Evolutionary conservation across 2,329 filamentous ascomycete genomes (phyloP).

Genomic region (Curvularia hawaiiensis): DNA sequence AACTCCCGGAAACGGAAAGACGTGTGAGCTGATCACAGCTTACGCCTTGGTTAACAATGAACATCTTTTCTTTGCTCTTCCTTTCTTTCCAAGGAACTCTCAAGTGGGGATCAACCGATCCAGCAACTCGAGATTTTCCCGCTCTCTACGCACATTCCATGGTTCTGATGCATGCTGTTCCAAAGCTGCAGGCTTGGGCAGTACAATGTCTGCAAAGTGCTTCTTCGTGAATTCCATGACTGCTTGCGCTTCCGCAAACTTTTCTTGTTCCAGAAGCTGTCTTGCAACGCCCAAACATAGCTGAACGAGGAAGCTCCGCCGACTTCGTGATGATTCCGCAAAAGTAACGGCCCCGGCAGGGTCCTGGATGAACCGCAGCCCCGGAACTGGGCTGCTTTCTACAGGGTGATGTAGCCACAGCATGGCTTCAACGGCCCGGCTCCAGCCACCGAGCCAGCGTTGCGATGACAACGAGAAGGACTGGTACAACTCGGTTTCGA

Average conservation of each 20-base stretch:
- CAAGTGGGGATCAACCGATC: slow-evolving; percentile 31
- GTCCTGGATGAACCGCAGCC: slow-evolving; percentile 33
- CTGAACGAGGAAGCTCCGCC: slow-evolving; percentile 34
- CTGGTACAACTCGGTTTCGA: slow-evolving; percentile 29
- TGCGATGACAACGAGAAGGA: slow-evolving; percentile 28
- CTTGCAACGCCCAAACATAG: slow-evolving; percentile 40
- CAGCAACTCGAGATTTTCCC: slow-evolving; percentile 33
- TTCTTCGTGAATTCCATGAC: slow-evolving; percentile 39
- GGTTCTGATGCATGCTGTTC: slow-evolving; percentile 2
- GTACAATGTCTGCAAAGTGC: slow-evolving; percentile 40
- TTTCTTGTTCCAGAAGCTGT: slow-evolving; percentile 36
- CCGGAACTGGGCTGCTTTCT: slow-evolving; percentile 22
- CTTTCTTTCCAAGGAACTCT: slow-evolving; percentile 1
- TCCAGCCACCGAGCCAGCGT: slow-evolving; percentile 32
- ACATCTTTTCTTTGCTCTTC: background rate
- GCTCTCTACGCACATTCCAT: slow-evolving; percentile 18
- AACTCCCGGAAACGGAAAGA: background rate
- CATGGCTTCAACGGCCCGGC: slow-evolving; percentile 31
- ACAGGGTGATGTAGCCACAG: slow-evolving; percentile 41
- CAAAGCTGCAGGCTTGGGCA: slow-evolving; percentile 17
- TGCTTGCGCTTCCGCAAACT: slow-evolving; percentile 34
- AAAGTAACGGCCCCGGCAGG: slow-evolving; percentile 23
- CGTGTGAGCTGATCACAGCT: background rate
- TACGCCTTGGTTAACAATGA: background rate
- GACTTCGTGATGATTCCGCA: slow-evolving; percentile 15